Evolutionary conservation across 2,329 filamentous ascomycete genomes (phyloP), one percentile per base, ranked within the genome.

Genomic region (Aspergillus fijiensis): DNA sequence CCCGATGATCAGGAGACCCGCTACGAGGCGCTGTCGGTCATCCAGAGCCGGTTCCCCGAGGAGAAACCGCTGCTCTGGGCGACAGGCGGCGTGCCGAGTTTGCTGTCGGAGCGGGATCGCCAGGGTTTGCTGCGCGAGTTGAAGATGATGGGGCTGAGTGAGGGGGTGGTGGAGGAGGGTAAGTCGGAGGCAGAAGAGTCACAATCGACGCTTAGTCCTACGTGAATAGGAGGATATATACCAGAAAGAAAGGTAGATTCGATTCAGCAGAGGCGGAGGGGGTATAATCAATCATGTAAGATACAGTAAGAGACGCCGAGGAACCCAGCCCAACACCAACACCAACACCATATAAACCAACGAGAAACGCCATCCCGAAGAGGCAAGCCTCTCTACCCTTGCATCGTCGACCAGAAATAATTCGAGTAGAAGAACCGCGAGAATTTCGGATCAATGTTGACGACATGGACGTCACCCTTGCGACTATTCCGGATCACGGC

Each of bases 391-490:
- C 53, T 67, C 64, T 29, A 78, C 35, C 72, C 75, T 75, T 80
- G 96, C 74, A 97, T 82, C 31, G 88, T 94, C 70, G 92, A 85
- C 95, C 95, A 99, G 72, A 98, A 96, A 75, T 96, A 96, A 70
- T 96, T 96, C 23, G 93, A 91, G 71, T 97, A 96, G 72, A 96
- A 97, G 75, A 90, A 94, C 63, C 88, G 85, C 60, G 91, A 94
- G 75, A 96, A 93, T 79, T 95, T 96, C 69, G 90, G 88, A 70
- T 98, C 93, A 74, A 99, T 88, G 71, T 96, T 96, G 62, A 99
- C 89, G 53, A 98, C 91, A 74, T 96, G 91, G 55, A 98, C 92
- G 74, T 98, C 93, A 9, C 92, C 93, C 80, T 92, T 94, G 65
- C 87, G 84, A 61, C 88, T 88, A 73, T 96, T 97, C 63, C 92